Base-by-base conservation (phyloP, 2,329 filamentous ascomycete species). In the Hansfordia pulvinata region DNA sequence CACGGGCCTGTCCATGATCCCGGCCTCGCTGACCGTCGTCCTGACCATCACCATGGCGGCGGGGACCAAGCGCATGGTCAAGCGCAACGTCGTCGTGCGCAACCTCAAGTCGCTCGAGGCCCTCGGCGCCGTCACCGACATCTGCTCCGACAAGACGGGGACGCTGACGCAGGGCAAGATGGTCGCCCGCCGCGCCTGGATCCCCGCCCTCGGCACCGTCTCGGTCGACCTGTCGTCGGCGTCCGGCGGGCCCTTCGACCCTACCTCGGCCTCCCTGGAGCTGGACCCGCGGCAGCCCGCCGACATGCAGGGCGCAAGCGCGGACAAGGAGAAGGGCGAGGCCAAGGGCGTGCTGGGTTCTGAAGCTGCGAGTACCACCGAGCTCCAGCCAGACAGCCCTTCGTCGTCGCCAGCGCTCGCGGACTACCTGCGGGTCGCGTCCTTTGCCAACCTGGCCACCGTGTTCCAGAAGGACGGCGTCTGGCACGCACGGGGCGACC, bases 41-140 rank as follows among this genome's bases (percentile, higher is more conserved):
- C 49, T 76, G 27, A 76, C 71, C 4, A 75, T 76, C 30, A 76
- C 71, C 6, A 74, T 76, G 56, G 65, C 67, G 8, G 64, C 64
- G 12, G 68, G 67, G 5, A 69, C 64, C 7, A 69, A 64, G 39
- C 54, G 59, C 10, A 70, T 72, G 67, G 63, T 69, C 6, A 45
- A 66, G 36, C 51, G 65, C 21, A 46, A 72, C 38, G 66, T 71
- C 25, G 68, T 73, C 37, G 66, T 72, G 26, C 60, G 68, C 16
- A 69, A 69, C 35, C 47, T 73, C 26, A 58, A 65, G 32, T 65
- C 64, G 30, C 19, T 69, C 2, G 67, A 76, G 45, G 69, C 71
- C 5, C 56, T 76, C 3, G 73, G 72, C 20, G 70, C 64, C 27
- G 69, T 76, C 17, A 73, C 68, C 19, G 54, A 58, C 27, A 65